These are phyloP conservation scores for Halophytophthora batemanensis DNA, from an alignment of 352 stramenopile genomes.

Conservation along the genomic window DNA sequence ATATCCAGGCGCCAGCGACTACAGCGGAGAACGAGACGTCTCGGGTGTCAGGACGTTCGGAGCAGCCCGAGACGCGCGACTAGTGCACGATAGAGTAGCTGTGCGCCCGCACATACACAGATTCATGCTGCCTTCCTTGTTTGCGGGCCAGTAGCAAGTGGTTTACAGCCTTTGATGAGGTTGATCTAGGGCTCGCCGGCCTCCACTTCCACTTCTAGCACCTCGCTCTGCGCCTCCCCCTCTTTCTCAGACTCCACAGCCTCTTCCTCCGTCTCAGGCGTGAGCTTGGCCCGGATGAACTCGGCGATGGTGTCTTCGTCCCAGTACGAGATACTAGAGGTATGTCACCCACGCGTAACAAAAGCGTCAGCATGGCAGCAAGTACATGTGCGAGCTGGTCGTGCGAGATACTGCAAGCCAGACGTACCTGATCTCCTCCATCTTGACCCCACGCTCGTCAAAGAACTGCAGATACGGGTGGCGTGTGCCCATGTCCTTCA, in stretches of 20 bases:
- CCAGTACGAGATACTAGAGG: constrained; percentile 60
- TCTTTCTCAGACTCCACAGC: constrained; percentile 7
- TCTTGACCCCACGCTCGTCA: constrained; percentile 38
- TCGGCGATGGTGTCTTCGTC: constrained; percentile 72
- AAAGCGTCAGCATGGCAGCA: constrained; percentile 4
- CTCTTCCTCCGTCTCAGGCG: constrained; percentile 16
- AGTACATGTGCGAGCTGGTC: too few relatives aligned
- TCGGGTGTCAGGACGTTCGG: constrained; percentile 9
- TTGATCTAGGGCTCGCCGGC: constrained; percentile 15
- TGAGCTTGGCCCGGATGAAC: constrained; percentile 64
- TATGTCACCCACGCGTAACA: constrained; percentile 1
- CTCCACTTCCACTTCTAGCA: constrained; percentile 24
- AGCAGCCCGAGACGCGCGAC: constrained; percentile 5
- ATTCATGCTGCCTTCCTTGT: constrained; percentile 8
- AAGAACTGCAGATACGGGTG: constrained; percentile 69
- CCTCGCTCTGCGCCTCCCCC: constrained; percentile 5
- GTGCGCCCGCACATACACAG: neutral
- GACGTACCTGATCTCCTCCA: constrained; percentile 62
- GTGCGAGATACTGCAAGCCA: neutral
- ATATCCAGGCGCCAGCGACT: constrained; percentile 9
- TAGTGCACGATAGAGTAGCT: constrained; percentile 2
- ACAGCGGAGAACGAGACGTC: neutral
- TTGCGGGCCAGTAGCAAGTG: neutral
- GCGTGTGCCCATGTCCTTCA: constrained; percentile 45
- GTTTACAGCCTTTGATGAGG: neutral